phyloP scores from a whole-genome alignment of 768 basidiomycete genomes.

The Mycena indigotica region DNA sequence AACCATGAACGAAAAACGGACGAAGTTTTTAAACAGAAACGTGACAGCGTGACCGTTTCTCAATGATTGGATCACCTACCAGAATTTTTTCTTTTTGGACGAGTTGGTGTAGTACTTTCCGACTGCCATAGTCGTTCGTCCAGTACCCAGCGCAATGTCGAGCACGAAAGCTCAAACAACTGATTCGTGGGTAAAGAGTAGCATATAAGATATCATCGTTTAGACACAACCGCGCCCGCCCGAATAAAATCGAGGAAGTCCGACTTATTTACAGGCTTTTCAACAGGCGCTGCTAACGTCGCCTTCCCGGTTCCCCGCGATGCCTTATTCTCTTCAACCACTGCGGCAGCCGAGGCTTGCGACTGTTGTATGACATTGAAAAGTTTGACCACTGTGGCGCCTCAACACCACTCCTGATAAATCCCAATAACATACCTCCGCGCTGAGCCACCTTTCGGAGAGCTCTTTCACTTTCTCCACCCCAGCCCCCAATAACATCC shows the following conservation, averaged over 20 bases:
- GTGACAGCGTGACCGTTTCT: constrained; percentile 1
- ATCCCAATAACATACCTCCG: constrained; percentile 57
- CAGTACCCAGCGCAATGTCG: too few species aligned
- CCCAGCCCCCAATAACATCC: constrained; percentile 88
- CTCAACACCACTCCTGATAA: neutral
- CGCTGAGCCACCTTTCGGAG: constrained; percentile 83
- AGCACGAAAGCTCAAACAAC: too few species aligned
- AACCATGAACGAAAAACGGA: neutral
- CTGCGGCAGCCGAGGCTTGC: constrained; percentile 56
- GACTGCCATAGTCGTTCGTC: too few species aligned
- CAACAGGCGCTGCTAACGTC: constrained; percentile 64
- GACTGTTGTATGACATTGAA: constrained; percentile 88
- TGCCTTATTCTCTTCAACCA: constrained; percentile 60
- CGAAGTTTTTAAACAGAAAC: neutral
- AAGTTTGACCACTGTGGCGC: constrained; percentile 67
- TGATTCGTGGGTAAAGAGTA: too few species aligned
- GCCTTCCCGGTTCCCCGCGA: constrained; percentile 74
- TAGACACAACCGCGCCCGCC: constrained; percentile 73
- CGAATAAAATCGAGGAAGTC: constrained; percentile 24
- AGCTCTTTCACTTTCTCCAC: constrained; percentile 75
- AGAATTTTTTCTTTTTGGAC: too few species aligned
- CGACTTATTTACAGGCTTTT: constrained; percentile 67
- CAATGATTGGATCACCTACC: too few species aligned
- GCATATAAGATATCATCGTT: constrained; percentile 23
- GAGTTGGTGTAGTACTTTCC: too few species aligned